Evolutionary conservation across 306 rosid species (phyloP).

Genomic region (Castanea sativa): DNA sequence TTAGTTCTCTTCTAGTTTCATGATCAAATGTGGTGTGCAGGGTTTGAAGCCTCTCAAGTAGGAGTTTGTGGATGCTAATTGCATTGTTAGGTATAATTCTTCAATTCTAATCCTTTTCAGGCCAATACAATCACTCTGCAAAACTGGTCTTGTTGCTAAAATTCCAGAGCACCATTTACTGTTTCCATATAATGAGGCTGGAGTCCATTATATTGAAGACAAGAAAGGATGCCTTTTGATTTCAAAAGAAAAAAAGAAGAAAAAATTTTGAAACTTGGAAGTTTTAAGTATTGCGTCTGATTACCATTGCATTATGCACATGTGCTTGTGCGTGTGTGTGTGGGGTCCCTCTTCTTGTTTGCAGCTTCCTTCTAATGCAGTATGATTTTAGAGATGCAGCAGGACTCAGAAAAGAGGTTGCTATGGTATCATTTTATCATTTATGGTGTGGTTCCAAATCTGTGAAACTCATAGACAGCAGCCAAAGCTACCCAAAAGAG

Average conservation of each 20-base stretch:
- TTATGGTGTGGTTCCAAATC: not conserved
- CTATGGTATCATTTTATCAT: not conserved
- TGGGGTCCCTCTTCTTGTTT: not conserved
- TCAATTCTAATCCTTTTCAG: not conserved
- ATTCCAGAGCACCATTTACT: not conserved
- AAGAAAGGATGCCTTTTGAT: not conserved
- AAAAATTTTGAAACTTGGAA: not conserved
- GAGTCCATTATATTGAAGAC: not conserved
- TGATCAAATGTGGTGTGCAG: conserved; percentile 24
- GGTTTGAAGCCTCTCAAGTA: conserved; percentile 69
- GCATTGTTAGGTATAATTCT: conserved; percentile 22
- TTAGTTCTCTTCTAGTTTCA: not conserved
- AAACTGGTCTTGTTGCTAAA: not conserved
- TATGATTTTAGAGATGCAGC: not conserved
- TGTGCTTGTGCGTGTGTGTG: not conserved
- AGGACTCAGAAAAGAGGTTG: not conserved
- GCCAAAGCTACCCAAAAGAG: not conserved
- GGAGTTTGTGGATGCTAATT: conserved; percentile 22
- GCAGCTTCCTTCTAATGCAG: not conserved
- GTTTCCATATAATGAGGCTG: not conserved
- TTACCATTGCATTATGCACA: not conserved
- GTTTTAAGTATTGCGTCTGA: not conserved
- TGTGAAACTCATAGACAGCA: not conserved
- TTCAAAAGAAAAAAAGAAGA: not conserved
- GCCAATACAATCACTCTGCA: not conserved